A percentile compares a stretch with the other conserved stretches of the same genome.
These are phyloP conservation scores for Lomentospora prolificans DNA, from an alignment of 2,329 filamentous ascomycete genomes.

Conservation along the genomic window DNA sequence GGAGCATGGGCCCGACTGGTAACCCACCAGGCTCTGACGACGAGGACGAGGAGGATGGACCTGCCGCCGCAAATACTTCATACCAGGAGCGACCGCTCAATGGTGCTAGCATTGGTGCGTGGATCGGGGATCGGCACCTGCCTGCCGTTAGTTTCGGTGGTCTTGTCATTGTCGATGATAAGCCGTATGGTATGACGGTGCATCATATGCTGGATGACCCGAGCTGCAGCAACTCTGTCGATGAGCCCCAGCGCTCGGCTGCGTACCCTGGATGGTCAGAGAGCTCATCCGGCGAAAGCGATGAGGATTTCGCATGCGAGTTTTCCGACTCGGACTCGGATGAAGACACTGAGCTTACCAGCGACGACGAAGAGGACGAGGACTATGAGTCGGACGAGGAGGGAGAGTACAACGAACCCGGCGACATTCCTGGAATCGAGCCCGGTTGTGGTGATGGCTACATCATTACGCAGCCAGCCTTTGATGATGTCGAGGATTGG, in stretches of 20 bases:
- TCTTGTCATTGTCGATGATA: conserved; percentile 72
- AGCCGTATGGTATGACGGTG: conserved; percentile 87
- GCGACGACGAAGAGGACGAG: conserved; percentile 36
- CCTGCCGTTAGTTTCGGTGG: conserved; percentile 89
- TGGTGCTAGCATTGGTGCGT: conserved; percentile 88
- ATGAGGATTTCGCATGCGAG: conserved; percentile 48
- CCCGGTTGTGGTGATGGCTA: conserved; percentile 68
- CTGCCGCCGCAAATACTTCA: conserved; percentile 53
- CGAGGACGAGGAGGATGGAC: conserved; percentile 27
- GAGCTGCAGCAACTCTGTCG: conserved; percentile 23
- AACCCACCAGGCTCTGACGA: neutral
- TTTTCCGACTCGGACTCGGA: conserved; percentile 55
- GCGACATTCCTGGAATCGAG: conserved; percentile 71
- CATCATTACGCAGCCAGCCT: conserved; percentile 80
- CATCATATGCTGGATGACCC: conserved; percentile 88
- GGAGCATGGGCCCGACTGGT: conserved; percentile 21
- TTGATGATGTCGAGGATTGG: conserved; percentile 74
- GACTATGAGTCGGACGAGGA: conserved; percentile 44
- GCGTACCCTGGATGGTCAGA: conserved; percentile 7
- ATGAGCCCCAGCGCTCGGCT: neutral
- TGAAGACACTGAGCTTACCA: conserved; percentile 42
- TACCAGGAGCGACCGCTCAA: conserved; percentile 73
- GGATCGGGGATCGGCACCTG: conserved; percentile 73
- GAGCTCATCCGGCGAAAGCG: conserved; percentile 24
- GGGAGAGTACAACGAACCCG: conserved; percentile 47